Evolutionary conservation across 1,284 basidiomycete species (phyloP).

Genomic region (Ganoderma sinense): DNA sequence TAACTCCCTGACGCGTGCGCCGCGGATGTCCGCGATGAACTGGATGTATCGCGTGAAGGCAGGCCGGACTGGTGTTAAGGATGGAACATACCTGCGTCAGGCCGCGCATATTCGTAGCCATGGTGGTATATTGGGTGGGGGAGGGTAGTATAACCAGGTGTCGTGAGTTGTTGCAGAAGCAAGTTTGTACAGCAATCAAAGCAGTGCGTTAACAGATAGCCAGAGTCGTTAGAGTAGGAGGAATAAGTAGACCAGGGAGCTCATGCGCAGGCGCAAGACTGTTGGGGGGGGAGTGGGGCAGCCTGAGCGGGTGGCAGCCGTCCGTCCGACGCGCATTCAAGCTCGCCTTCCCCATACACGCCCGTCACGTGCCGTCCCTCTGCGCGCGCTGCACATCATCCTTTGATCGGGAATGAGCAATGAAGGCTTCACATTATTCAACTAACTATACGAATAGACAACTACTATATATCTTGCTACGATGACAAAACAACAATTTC

Average conservation of each 20-base stretch:
- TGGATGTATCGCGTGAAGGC: conserved; percentile 39
- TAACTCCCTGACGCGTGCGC: conserved; percentile 86
- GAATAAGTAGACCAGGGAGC: conserved; percentile 5
- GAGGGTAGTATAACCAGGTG: conserved; percentile 21
- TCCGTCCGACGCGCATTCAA: not conserved
- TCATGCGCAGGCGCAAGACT: conserved; percentile 14
- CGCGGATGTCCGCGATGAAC: conserved; percentile 99
- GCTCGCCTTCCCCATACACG: not conserved
- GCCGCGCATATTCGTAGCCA: conserved; percentile 91
- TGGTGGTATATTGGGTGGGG: conserved; percentile 45
- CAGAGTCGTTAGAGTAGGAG: conserved; percentile 3
- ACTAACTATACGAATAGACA: conserved; percentile 12
- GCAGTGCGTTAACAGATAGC: conserved; percentile 3
- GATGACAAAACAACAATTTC: conserved; percentile 13
- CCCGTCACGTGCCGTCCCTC: not conserved
- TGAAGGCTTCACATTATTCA: conserved; percentile 20
- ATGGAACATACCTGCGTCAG: conserved; percentile 77
- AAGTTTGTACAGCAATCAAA: conserved; percentile 7
- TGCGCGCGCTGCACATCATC: not conserved
- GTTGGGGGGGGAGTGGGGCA: not conserved
- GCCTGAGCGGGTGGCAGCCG: not conserved
- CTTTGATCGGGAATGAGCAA: not conserved
- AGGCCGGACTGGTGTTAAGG: not conserved
- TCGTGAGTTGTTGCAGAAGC: conserved; percentile 13
- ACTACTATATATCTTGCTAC: conserved; percentile 23